Base-by-base conservation (phyloP, 2,329 filamentous ascomycete genomes). In the Ascochyta pisi region DNA sequence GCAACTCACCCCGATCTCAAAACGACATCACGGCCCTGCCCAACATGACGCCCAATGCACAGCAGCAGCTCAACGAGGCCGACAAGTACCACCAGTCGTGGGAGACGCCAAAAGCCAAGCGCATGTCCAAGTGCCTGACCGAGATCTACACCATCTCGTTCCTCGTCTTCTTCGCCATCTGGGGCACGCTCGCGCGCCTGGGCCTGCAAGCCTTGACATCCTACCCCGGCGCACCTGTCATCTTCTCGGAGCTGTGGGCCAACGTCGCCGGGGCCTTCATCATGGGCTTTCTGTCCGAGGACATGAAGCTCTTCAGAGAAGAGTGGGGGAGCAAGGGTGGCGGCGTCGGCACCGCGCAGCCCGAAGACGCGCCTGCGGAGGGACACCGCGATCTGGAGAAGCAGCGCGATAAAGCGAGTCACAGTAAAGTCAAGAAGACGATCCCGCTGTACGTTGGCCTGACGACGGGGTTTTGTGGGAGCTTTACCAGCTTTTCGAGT, bases 371-470 rank as follows among this genome's bases (percentile, higher is more conserved):
- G 22, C 47, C 48, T 9, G 43, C 37, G 5, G 31, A 41, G 2
- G 38, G 37, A 6, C 41, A 38, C 12, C 39, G 68, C 12, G 77
- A 82, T 22, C 78, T 79, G 34, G 79, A 80, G 51, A 69, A 43
- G 27, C 80, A 80, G 4, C 83, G 82, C n/a, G 64, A 84, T 7
- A 73, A 70, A 53, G 69, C 68, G 0, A 65, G 71, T 6, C 73
- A 78, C 41, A 61, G 57, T 6, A 79, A 88, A 68, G 81, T 73
- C 24, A 96, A 96, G 73, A 96, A 96, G 79, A 90, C 90, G 0
- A 89, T 96, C 26, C 93, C 94, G 0, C 81, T 96, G 0, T 96
- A 96, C 70, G 89, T 96, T 55, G 93, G 90, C 46, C 84, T 97
- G 6, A 86, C 91, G 0, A 96, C 90, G 0, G 94, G 90, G 10